Conservation (phyloP, 2,329 filamentous ascomycete species). For the Fonsecaea pedrosoi region DNA sequence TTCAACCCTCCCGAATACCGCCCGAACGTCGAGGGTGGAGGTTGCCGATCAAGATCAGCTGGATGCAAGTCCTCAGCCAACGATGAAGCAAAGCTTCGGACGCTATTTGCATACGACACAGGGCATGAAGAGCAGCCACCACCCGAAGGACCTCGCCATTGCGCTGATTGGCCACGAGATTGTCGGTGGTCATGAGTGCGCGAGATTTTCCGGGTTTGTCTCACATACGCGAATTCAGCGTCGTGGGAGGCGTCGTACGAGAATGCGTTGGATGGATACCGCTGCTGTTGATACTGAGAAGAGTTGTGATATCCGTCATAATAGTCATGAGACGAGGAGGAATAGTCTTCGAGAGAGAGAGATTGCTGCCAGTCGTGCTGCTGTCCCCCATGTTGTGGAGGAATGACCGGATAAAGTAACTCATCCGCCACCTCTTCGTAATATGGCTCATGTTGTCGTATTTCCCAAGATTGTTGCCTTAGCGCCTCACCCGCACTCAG, state of each 20-base stretch:
- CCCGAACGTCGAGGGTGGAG: slow-evolving; percentile 37
- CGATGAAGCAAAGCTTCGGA: slow-evolving; percentile 26
- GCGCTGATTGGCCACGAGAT: neutral
- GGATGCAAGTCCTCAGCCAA: slow-evolving; percentile 32
- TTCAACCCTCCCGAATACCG: slow-evolving; percentile 48
- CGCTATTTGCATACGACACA: slow-evolving; percentile 23
- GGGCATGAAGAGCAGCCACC: slow-evolving; percentile 11
- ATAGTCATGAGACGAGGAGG: slow-evolving; percentile 14
- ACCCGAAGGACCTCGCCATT: slow-evolving; percentile 9
- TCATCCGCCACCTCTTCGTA: slow-evolving; percentile 24
- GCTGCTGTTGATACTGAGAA: neutral
- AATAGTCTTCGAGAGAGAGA: slow-evolving; percentile 9
- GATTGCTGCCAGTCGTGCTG: slow-evolving; percentile 6
- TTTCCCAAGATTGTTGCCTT: slow-evolving; percentile 19
- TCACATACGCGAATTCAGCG: slow-evolving; percentile 15
- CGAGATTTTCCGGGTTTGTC: slow-evolving; percentile 8
- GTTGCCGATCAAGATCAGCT: slow-evolving; percentile 8
- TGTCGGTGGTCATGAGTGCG: slow-evolving; percentile 12
- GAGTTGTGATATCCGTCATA: slow-evolving; percentile 7
- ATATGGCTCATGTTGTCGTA: slow-evolving; percentile 10
- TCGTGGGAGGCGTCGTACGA: neutral
- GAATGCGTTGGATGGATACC: neutral
- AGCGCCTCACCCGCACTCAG: slow-evolving; percentile 26
- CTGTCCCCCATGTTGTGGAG: slow-evolving; percentile 20
- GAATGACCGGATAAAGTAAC: slow-evolving; percentile 31